Evolutionary conservation across 768 basidiomycete genomes (phyloP).

Genomic region (Leucocoprinus birnbaumii): DNA sequence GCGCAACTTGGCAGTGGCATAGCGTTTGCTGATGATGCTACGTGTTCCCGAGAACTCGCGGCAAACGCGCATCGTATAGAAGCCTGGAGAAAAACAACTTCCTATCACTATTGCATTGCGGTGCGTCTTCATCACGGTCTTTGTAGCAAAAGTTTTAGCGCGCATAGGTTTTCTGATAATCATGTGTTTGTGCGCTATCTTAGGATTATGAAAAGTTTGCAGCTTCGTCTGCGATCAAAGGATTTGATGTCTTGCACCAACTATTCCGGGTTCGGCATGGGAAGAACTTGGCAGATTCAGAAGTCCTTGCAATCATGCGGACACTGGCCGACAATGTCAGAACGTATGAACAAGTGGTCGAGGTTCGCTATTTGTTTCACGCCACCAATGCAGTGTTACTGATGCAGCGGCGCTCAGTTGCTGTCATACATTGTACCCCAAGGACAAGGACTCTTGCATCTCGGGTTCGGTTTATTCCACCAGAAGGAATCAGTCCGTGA

Average conservation of each 20-base stretch:
- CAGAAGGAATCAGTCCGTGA: conserved; percentile 75
- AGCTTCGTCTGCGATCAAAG: conserved; percentile 59
- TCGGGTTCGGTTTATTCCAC: conserved; percentile 92
- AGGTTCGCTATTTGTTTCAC: conserved; percentile 46
- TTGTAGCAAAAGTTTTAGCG: not conserved
- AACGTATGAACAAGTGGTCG: conserved; percentile 85
- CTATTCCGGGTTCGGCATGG: conserved; percentile 74
- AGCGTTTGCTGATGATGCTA: conserved; percentile 70
- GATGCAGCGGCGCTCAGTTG: conserved; percentile 46
- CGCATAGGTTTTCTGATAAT: conserved; percentile 8
- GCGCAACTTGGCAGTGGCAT: conserved; percentile 77
- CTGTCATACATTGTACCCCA: conserved; percentile 67
- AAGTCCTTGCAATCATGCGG: conserved; percentile 73
- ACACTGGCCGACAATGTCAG: conserved; percentile 68
- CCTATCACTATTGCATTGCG: conserved; percentile 68
- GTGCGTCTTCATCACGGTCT: conserved; percentile 33
- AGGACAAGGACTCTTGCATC: conserved; percentile 76
- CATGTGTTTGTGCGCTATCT: conserved; percentile 12
- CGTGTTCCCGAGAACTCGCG: conserved; percentile 65
- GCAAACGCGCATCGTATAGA: conserved; percentile 85
- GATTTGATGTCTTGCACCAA: conserved; percentile 87
- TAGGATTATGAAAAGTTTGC: conserved; percentile 69
- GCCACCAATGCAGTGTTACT: conserved; percentile 3
- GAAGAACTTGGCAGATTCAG: conserved; percentile 68
- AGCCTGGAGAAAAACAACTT: conserved; percentile 85